These are phyloP conservation scores for Pleurotus tuber-regium DNA, from an alignment of 768 basidiomycete species.

Conservation along the genomic window DNA sequence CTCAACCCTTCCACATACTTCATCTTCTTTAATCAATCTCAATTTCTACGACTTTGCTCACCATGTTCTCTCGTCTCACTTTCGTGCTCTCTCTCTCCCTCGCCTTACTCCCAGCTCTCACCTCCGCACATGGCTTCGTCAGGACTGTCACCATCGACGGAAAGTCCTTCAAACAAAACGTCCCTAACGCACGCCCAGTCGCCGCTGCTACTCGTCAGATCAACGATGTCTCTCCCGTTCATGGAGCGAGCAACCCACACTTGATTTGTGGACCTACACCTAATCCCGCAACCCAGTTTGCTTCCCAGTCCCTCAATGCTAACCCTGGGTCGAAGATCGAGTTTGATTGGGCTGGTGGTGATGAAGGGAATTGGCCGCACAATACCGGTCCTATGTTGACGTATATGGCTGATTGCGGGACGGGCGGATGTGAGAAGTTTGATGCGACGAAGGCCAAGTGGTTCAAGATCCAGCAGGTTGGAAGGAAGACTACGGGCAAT, in stretches of 20 bases:
- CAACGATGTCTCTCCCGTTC: constrained; percentile 33
- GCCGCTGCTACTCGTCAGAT: constrained; percentile 41
- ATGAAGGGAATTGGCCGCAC: constrained; percentile 41
- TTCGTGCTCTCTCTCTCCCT: not conserved
- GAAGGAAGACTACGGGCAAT: constrained; percentile 28
- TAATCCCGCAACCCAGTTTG: constrained; percentile 29
- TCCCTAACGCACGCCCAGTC: constrained; percentile 20
- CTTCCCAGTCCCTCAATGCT: constrained; percentile 47
- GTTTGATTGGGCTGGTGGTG: constrained; percentile 54
- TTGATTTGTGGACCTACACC: constrained; percentile 62
- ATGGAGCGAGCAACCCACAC: constrained; percentile 55
- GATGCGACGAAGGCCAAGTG: constrained; percentile 56
- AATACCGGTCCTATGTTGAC: constrained; percentile 70
- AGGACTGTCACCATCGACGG: constrained; percentile 36
- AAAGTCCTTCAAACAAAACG: constrained; percentile 34
- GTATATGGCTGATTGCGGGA: constrained; percentile 67
- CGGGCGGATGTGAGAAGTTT: constrained; percentile 56
- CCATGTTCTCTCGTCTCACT: not conserved
- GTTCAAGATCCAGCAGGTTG: constrained; percentile 70
- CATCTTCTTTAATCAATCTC: too few species aligned
- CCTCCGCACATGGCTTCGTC: constrained; percentile 45
- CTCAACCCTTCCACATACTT: too few species aligned
- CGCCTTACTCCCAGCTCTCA: constrained; percentile 16
- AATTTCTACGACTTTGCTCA: too few species aligned
- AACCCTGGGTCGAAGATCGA: constrained; percentile 56